Evolutionary conservation across 2,329 filamentous ascomycete genomes (phyloP).

Genomic region (Aspergillus floridensis): DNA sequence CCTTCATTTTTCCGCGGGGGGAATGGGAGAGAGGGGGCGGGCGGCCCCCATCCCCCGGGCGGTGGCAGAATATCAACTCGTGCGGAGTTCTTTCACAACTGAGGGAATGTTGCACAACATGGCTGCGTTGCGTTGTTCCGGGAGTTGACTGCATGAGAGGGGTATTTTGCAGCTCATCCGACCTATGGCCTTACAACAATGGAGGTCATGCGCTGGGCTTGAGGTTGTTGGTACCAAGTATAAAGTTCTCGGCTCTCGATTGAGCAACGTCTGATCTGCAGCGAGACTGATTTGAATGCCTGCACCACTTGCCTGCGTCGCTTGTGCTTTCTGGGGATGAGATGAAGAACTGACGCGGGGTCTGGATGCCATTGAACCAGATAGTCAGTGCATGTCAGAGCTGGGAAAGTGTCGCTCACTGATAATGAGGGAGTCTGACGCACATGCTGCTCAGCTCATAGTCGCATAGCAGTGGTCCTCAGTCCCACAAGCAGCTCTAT

Average conservation of each 20-base stretch:
- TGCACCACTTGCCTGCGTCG: neutral
- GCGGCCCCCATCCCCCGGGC: neutral
- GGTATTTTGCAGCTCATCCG: neutral
- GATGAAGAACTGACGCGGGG: neutral
- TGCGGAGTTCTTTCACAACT: neutral
- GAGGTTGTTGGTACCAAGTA: neutral
- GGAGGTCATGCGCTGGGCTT: neutral
- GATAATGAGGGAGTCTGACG: too few relatives aligned
- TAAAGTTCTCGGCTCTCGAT: neutral
- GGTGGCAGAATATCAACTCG: constrained; percentile 2
- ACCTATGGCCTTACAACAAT: neutral
- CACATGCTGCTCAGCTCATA: too few relatives aligned
- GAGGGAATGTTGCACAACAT: neutral
- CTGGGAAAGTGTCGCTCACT: too few relatives aligned
- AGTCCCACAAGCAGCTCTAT: too few relatives aligned
- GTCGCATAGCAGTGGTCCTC: too few relatives aligned
- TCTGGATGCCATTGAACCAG: neutral
- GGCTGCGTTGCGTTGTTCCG: neutral
- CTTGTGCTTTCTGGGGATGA: neutral
- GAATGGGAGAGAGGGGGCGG: neutral
- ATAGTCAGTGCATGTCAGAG: neutral
- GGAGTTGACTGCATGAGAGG: neutral
- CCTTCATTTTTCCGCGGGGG: neutral
- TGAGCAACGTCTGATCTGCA: neutral
- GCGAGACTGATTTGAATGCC: neutral